Base-by-base conservation (phyloP, 805 yeast species). In the Yarrowia phangngaensis region DNA sequence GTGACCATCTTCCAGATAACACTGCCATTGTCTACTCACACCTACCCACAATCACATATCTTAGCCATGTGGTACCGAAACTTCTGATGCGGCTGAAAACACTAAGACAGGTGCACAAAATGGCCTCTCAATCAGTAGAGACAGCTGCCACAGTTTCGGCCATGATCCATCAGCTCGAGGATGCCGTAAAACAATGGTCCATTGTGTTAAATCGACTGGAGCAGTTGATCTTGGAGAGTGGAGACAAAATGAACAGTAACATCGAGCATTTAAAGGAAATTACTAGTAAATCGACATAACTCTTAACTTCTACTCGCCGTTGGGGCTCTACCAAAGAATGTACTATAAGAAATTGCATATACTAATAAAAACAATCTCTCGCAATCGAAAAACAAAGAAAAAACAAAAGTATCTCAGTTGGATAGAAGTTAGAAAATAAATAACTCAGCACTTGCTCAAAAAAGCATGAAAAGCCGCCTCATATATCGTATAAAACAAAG, bases 21-120 rank as follows among this genome's bases (percentile, higher is more conserved):
- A 20, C 26, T 2, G 35, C 33, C n/a, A 41, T 41, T 12, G 35
- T 38, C 32, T 38, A 38, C 9, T n/a, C 31, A 1, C 32, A 38
- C 14, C 6, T 38, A 13, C 16, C 45, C 1, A 38, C 45, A 4
- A 38, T 38, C 19, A 38, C 45, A 3, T 38, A 38, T 9, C 32
- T 38, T 6, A 38, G 45, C 24, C 45, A 38, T 32, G 32, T 27
- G 32, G 45, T 38, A 26, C 45, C 45, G 1, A 13, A 12, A n/a
- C 15, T 41, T 3, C n/a, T 41, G 6, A 8, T 15, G 13, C 11
- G 48, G 7, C 35, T 41, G 6, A 29, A 29, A 9, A 41, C 48
- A 13, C 17, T 41, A 4, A 1, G 35, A n/a, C 19, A 41, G 14
- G 35, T 41, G 16, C 48, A 41, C 12, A 30, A 12, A 19, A 16